phyloP scores from a whole-genome alignment of 352 stramenopile genomes.

The Aphanomyces euteiches region DNA sequence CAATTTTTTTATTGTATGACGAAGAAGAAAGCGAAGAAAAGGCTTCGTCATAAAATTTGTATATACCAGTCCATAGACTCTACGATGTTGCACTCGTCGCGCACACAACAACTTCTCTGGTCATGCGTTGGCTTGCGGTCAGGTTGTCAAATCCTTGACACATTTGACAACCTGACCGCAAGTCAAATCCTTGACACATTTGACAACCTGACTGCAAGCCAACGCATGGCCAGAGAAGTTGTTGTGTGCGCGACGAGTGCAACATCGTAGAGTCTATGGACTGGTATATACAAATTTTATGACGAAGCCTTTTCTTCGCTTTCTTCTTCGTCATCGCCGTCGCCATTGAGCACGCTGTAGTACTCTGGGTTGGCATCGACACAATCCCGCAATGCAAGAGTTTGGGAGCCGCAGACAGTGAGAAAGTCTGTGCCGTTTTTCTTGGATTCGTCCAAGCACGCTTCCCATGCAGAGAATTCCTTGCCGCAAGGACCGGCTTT shows the following conservation, averaged over 20 bases:
- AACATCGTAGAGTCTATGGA: no score
- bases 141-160: no score
- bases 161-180: no score
- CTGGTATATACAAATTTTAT: background rate
- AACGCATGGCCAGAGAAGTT: no score
- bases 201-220: no score
- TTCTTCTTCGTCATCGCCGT: constrained; percentile 32
- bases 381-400: constrained; percentile 73
- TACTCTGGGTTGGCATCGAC: constrained; percentile 86
- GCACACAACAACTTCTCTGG: no score
- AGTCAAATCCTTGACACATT: no score
- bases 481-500: constrained; percentile 78
- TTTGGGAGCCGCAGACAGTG: constrained; percentile 68
- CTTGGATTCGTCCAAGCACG: constrained; percentile 76
- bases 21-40: constrained; percentile 26
- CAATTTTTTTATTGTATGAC: background rate
- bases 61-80: background rate
- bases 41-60: background rate
- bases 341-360: constrained; percentile 77
- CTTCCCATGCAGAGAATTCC: constrained; percentile 79
- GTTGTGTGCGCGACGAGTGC: no score
- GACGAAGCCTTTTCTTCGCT: background rate
- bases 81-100: no score
- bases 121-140: no score
- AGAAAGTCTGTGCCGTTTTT: constrained; percentile 67